Evolutionary conservation across 352 stramenopile species (phyloP).

Genomic region (Thraustotheca clavata): DNA sequence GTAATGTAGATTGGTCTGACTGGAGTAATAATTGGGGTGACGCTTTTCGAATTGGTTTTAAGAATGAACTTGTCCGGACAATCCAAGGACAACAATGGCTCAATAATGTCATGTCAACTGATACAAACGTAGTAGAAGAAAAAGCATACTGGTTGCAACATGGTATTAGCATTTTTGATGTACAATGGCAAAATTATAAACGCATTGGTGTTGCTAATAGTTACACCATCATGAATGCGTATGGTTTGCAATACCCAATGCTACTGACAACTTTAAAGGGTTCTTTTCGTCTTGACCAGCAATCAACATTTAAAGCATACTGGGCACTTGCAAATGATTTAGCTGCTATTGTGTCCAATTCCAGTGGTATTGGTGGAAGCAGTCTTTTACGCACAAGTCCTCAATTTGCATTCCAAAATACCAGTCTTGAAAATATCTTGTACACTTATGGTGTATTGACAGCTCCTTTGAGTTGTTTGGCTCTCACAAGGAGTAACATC

Average conservation of each 20-base stretch:
- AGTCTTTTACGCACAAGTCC: background rate
- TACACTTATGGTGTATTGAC: background rate
- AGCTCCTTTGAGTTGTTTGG: background rate
- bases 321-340: slow-evolving; percentile 3
- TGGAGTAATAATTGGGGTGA: background rate
- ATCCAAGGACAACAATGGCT: background rate
- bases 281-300: background rate
- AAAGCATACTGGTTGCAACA: background rate
- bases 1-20: background rate
- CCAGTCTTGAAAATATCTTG: background rate
- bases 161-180: background rate
- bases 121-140: background rate
- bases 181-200: slow-evolving; percentile 19
- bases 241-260: background rate
- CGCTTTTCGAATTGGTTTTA: background rate
- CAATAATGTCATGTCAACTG: background rate
- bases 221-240: background rate
- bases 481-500: background rate
- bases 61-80: background rate
- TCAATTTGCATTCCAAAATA: background rate
- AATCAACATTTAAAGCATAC: background rate
- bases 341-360: background rate
- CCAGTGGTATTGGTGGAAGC: background rate
- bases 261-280: background rate
- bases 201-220: background rate